Evolutionary conservation across 140 eudicot genomes (phyloP).

Genomic region (Artemisia princeps): DNA sequence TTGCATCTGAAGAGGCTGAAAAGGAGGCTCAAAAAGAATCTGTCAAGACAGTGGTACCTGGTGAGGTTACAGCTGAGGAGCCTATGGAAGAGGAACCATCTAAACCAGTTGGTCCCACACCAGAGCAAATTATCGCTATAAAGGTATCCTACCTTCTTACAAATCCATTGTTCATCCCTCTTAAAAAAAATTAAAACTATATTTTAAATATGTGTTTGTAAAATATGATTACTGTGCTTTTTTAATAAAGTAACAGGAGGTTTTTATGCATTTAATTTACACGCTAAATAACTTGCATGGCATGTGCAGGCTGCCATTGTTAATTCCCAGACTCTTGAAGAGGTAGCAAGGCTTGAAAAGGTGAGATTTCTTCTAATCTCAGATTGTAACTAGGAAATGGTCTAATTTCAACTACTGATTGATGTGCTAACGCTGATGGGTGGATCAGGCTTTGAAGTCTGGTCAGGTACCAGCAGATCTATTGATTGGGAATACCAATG

Average conservation of each 20-base stretch:
- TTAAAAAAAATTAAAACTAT: no score
- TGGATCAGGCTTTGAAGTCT: conserved; percentile 66
- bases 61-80: conserved; percentile 61
- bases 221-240: no score
- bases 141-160: conserved; percentile 46
- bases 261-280: background rate
- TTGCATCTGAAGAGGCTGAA: conserved; percentile 90
- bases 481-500: conserved; percentile 30
- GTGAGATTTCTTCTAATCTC: conserved; percentile 28
- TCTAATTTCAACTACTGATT: background rate
- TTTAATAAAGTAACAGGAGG: background rate
- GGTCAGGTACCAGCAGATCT: conserved; percentile 84
- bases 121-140: conserved; percentile 88
- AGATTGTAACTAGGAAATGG: background rate
- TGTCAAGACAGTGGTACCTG: conserved; percentile 72
- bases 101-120: conserved; percentile 80
- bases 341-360: conserved; percentile 97
- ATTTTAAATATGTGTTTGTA: no score
- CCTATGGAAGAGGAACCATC: conserved; percentile 66
- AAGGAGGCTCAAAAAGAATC: conserved; percentile 69
- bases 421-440: conserved; percentile 3
- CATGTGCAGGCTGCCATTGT: conserved; percentile 89
- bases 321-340: conserved; percentile 95
- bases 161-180: background rate
- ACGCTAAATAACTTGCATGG: no score